phyloP scores from a whole-genome alignment of 2,329 filamentous ascomycete species.

The Fusarium sp. region DNA sequence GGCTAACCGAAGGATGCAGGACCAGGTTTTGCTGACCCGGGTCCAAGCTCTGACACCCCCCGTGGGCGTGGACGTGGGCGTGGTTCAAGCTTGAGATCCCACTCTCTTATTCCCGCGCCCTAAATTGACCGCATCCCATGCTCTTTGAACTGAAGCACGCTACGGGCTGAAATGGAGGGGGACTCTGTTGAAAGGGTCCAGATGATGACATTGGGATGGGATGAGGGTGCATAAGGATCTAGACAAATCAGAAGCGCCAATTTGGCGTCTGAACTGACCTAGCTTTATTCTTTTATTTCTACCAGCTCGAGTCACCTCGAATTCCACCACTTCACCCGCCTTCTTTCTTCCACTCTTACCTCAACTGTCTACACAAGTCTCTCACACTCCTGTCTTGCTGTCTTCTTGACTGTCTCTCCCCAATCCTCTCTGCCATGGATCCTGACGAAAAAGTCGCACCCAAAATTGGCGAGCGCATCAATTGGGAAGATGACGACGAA shows the following conservation, averaged over 20 bases:
- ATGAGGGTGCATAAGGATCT: neutral
- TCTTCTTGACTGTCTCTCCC: neutral
- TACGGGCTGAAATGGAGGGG: neutral
- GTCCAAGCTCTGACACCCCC: neutral
- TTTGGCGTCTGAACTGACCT: neutral
- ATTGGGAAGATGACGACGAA: constrained; percentile 18
- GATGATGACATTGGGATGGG: neutral
- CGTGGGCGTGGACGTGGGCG: neutral
- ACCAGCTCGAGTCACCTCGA: neutral
- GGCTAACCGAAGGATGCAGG: neutral
- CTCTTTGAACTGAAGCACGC: neutral
- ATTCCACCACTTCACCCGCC: neutral
- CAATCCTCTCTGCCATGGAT: constrained; percentile 1
- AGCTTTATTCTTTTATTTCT: neutral
- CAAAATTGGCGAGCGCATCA: constrained; percentile 8
- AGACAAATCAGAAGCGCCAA: neutral
- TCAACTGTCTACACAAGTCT: neutral
- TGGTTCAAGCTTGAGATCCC: neutral
- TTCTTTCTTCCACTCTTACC: neutral
- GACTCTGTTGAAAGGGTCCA: neutral
- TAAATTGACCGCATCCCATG: neutral
- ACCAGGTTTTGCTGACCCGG: neutral
- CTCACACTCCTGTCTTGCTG: neutral
- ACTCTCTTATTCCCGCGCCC: neutral
- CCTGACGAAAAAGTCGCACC: constrained; percentile 5